Evolutionary conservation across 305 asterid species (phyloP).

Genomic region (Fraxinus greggii): DNA sequence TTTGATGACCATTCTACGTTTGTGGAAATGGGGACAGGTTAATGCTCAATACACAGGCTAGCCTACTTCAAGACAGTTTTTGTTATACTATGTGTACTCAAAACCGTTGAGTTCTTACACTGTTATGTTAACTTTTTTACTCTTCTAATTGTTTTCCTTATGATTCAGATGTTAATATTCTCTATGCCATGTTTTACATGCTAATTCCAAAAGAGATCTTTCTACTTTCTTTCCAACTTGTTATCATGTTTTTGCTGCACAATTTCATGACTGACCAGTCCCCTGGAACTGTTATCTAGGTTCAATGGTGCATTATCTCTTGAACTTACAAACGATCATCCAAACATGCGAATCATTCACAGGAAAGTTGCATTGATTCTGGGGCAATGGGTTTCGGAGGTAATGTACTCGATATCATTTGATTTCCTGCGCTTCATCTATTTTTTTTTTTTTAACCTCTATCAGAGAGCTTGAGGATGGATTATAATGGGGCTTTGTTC

Average conservation of each 20-base stretch:
- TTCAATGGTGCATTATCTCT: constrained; percentile 83
- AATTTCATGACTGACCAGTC: constrained; percentile 21
- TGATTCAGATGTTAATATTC: not conserved
- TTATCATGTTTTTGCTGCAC: constrained; percentile 14
- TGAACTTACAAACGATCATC: constrained; percentile 77
- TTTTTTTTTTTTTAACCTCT: not conserved
- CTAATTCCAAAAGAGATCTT: not conserved
- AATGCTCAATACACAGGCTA: constrained; percentile 7
- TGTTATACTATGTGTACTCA: not conserved
- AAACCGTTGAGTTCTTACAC: not conserved
- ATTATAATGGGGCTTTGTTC: not conserved
- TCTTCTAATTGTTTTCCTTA: constrained; percentile 8
- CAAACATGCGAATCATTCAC: constrained; percentile 88
- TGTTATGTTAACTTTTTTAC: constrained; percentile 1
- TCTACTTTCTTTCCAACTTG: not conserved
- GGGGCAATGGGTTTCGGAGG: constrained; percentile 99
- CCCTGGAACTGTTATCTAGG: constrained; percentile 47
- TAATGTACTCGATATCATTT: constrained; percentile 29
- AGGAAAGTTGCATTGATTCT: constrained; percentile 90
- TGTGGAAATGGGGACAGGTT: not conserved
- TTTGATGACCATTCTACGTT: not conserved
- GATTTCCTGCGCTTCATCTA: constrained; percentile 4
- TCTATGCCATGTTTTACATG: constrained; percentile 8
- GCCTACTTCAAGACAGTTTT: constrained; percentile 12
- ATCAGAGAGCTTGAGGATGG: not conserved